Evolutionary conservation across 805 yeast species (phyloP), one percentile per base, ranked within the genome.

Genomic region (Ogataea henricii): DNA sequence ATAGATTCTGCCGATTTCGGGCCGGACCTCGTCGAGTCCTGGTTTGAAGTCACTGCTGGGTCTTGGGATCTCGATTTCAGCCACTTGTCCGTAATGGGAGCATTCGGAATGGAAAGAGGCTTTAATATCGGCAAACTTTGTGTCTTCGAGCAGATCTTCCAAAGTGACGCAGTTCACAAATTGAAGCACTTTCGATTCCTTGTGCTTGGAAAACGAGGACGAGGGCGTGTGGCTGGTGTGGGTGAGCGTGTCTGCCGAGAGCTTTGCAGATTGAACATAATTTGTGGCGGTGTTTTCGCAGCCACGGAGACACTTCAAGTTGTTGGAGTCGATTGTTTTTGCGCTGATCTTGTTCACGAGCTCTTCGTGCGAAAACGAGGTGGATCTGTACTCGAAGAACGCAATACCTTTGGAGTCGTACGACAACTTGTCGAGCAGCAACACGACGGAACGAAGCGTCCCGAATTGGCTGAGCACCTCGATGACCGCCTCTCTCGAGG

Each of bases 1-100:
- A 63, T 74, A 89, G 0, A 89, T 74, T 52, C 80, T 84, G 0
- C 97, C 96, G 40, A 83, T 74, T 5, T 87, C 88, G 2, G 85
- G 46, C 61, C 74, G 69, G 54, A 75, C 57, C 59, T 79, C 73
- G 61, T 76, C 66, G 12, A 52, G 29, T 13, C 56, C 52, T 2
- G 46, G 45, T 43, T 71, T 72, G 58, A 68, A 72, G 35, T 68
- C 70, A 1, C 60, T 57, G 14, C 63, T 51, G 0, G 83, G 90
- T 54, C 76, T 73, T 0, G 94, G 90, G 14, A 89, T 78, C 47
- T 73, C 74, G 1, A 88, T 66, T 3, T 77, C 71, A 13, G 67
- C 67, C 4, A 87, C 78, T 2, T 63, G 66, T 1, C 89, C 90
- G 53, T 68, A 68, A 47, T 70, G 66, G n/a, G 65, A 57, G 35